phyloP scores from a whole-genome alignment of 257 asterid species.

The Salvia hispanica region DNA sequence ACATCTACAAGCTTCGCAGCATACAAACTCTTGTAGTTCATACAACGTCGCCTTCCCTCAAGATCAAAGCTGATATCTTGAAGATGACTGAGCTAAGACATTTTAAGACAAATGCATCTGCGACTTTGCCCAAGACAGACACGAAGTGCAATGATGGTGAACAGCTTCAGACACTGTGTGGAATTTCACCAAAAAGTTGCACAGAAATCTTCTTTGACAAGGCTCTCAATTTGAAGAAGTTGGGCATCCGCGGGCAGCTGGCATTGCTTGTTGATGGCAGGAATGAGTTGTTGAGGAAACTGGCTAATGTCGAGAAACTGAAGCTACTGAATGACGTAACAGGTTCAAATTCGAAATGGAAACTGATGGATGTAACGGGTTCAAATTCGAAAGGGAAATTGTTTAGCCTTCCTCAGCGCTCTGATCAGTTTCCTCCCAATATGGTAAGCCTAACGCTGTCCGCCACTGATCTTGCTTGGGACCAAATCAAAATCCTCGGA shows the following conservation, averaged over 20 bases:
- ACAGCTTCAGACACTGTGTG: conserved; percentile 47
- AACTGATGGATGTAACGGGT: no score
- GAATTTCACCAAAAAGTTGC: conserved; percentile 53
- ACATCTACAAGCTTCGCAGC: conserved; percentile 46
- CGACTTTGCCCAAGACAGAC: conserved; percentile 32
- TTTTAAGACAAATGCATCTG: conserved; percentile 46
- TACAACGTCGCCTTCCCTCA: conserved; percentile 37
- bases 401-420: conserved; percentile 35
- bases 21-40: conserved; percentile 49
- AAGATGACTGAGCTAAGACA: conserved; percentile 46
- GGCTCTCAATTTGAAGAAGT: conserved; percentile 46
- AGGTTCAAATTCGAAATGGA: conserved; percentile 18
- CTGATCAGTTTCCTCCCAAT: conserved; percentile 43
- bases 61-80: conserved; percentile 47
- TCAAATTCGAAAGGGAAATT: no score
- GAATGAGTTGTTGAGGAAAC: conserved; percentile 38
- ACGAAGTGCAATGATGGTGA: conserved; percentile 30
- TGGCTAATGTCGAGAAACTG: conserved; percentile 43
- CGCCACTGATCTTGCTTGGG: conserved; percentile 42
- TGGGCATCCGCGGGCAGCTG: conserved; percentile 55
- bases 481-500: conserved; percentile 37
- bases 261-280: conserved; percentile 34
- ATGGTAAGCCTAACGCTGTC: conserved; percentile 36
- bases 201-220: conserved; percentile 37
- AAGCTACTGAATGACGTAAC: conserved; percentile 49